These are phyloP conservation scores for Penicillium tannophilum DNA, from an alignment of 495 filamentous ascomycete genomes.

Conservation along the genomic window DNA sequence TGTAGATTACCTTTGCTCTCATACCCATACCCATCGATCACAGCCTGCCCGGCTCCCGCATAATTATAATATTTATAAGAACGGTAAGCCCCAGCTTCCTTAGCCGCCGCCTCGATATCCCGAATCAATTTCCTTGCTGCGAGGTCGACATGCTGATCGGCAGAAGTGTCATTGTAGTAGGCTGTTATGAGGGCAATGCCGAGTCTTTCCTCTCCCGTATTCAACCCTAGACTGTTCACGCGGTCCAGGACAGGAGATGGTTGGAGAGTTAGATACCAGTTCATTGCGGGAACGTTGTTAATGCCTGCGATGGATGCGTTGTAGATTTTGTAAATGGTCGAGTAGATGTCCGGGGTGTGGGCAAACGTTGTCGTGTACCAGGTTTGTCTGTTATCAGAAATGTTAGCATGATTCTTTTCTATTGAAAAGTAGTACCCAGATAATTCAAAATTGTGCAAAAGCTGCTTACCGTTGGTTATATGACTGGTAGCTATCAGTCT, in stretches of 20 bases:
- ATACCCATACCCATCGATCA: not conserved
- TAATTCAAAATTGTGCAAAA: not conserved
- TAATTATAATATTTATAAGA: not conserved
- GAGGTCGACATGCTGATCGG: not conserved
- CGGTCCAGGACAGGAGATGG: not conserved
- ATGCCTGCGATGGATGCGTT: not conserved
- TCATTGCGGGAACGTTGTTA: not conserved
- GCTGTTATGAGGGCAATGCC: not conserved
- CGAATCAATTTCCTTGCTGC: not conserved
- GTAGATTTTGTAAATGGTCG: not conserved
- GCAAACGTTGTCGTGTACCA: not conserved
- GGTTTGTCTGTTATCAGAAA: not conserved
- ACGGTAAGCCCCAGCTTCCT: not conserved
- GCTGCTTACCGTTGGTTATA: not conserved
- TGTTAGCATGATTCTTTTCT: not conserved
- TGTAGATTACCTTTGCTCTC: not conserved
- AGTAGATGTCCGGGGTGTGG: not conserved
- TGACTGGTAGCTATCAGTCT: not conserved
- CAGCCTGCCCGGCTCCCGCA: not conserved
- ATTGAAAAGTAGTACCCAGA: not conserved
- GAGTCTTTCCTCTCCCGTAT: not conserved
- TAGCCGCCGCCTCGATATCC: not conserved
- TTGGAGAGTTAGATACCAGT: not conserved
- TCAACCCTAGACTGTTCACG: not conserved
- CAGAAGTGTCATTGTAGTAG: not conserved